These are phyloP conservation scores for Ceratocystis smalleyi DNA, from an alignment of 2,329 filamentous ascomycete genomes.

Conservation along the genomic window DNA sequence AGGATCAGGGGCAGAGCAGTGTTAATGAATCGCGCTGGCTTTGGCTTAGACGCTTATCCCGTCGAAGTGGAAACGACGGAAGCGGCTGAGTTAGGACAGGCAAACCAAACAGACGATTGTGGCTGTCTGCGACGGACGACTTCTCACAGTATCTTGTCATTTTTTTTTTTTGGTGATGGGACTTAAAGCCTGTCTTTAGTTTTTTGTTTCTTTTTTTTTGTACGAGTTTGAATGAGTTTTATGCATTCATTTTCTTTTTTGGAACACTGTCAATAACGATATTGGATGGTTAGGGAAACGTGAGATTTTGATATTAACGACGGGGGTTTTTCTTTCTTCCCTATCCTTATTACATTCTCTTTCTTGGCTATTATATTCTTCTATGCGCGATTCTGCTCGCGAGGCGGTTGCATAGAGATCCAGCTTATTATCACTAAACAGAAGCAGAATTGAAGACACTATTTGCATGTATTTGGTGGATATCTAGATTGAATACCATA, in stretches of 20 bases:
- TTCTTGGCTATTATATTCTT: neutral
- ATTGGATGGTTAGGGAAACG: neutral
- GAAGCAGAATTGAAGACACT: neutral
- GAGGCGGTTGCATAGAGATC: neutral
- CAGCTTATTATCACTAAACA: neutral
- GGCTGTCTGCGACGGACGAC: neutral
- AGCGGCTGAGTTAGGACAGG: neutral
- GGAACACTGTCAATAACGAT: neutral
- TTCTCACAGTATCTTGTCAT: neutral
- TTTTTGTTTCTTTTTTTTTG: neutral
- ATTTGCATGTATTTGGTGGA: neutral
- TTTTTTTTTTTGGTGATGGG: neutral
- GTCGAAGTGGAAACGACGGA: neutral
- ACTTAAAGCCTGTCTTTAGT: neutral
- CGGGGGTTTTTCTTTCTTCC: neutral
- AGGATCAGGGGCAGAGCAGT: neutral
- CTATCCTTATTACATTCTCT: neutral
- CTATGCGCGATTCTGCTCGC: neutral
- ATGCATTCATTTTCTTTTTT: neutral
- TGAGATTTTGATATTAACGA: neutral
- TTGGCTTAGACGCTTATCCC: neutral
- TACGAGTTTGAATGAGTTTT: neutral
- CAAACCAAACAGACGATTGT: neutral
- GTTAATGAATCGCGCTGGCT: neutral
- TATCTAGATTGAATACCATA: neutral